Evolutionary conservation across 208 protist genomes (phyloP).

Genomic region (Acanthamoeba quina): DNA sequence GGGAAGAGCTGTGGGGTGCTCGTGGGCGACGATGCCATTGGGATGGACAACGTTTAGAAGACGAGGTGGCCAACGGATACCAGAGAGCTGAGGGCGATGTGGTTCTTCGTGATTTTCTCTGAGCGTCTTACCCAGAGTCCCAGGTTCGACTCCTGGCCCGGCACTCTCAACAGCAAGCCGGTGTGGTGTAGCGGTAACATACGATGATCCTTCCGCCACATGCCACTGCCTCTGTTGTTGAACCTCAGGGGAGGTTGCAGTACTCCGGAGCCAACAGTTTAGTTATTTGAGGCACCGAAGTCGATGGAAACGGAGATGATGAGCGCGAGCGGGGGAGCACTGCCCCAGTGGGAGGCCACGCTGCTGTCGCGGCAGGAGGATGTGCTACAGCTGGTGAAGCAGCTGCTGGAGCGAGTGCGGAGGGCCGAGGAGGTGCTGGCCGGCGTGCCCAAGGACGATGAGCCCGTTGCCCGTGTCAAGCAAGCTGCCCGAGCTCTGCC

Average conservation of each 20-base stretch:
- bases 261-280: neutral
- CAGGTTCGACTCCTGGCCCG: too few species aligned
- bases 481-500: neutral
- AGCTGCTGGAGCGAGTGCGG: neutral
- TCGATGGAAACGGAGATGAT: neutral
- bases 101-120: neutral
- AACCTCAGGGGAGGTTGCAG: too few species aligned
- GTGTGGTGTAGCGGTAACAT: too few species aligned
- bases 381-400: neutral
- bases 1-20: neutral
- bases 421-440: neutral
- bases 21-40: too few species aligned
- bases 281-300: neutral
- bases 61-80: neutral
- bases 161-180: too few species aligned
- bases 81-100: neutral
- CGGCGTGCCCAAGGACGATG: conserved; percentile 3
- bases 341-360: neutral
- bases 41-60: neutral
- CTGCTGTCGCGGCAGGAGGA: neutral
- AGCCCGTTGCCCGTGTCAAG: conserved; percentile 48
- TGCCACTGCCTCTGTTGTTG: too few species aligned
- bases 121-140: neutral
- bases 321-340: neutral
- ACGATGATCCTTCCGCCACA: too few species aligned